phyloP scores from a whole-genome alignment of 2,329 filamentous ascomycete genomes.

The Neonectria neomacrospora region DNA sequence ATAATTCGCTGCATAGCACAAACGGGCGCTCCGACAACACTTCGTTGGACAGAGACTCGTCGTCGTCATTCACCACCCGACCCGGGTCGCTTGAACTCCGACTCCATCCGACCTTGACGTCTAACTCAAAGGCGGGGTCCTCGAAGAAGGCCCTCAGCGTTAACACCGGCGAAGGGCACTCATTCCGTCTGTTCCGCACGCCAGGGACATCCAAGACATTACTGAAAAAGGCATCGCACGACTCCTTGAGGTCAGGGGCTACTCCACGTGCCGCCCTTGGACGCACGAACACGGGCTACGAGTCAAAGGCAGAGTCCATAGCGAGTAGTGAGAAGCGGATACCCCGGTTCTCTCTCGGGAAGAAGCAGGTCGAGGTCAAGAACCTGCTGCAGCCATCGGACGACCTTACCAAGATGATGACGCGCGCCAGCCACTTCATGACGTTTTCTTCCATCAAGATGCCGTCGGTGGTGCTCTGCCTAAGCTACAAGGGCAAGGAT shows the following conservation, averaged over 20 bases:
- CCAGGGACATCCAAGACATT: slow-evolving; percentile 56
- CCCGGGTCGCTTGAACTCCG: slow-evolving; percentile 83
- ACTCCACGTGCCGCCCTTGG: slow-evolving; percentile 56
- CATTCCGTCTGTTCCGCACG: slow-evolving; percentile 64
- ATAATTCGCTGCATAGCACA: slow-evolving; percentile 55
- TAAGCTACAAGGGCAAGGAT: slow-evolving; percentile 96
- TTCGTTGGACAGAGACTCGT: slow-evolving; percentile 57
- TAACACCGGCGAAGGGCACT: slow-evolving; percentile 60
- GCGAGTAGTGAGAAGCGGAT: slow-evolving; percentile 57
- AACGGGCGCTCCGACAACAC: slow-evolving; percentile 52
- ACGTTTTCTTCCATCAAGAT: slow-evolving; percentile 96
- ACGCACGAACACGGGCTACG: slow-evolving; percentile 59
- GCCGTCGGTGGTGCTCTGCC: slow-evolving; percentile 91
- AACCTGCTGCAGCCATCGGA: slow-evolving; percentile 78
- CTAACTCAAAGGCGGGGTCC: slow-evolving; percentile 55
- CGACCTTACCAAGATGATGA: slow-evolving; percentile 96
- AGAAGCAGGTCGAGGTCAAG: slow-evolving; percentile 54
- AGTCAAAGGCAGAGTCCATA: slow-evolving; percentile 54
- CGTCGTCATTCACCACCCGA: slow-evolving; percentile 66
- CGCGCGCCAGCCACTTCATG: slow-evolving; percentile 95
- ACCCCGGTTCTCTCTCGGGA: slow-evolving; percentile 67
- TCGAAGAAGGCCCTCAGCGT: slow-evolving; percentile 62
- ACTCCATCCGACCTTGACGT: slow-evolving; percentile 82
- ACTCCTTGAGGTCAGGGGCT: slow-evolving; percentile 61
- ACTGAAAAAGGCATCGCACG: slow-evolving; percentile 65